Percentiles rank a stretch among this genome's conserved stretches.
These are phyloP conservation scores for Histomonas meleagridis DNA, from an alignment of 208 protist species.

Conservation along the genomic window DNA sequence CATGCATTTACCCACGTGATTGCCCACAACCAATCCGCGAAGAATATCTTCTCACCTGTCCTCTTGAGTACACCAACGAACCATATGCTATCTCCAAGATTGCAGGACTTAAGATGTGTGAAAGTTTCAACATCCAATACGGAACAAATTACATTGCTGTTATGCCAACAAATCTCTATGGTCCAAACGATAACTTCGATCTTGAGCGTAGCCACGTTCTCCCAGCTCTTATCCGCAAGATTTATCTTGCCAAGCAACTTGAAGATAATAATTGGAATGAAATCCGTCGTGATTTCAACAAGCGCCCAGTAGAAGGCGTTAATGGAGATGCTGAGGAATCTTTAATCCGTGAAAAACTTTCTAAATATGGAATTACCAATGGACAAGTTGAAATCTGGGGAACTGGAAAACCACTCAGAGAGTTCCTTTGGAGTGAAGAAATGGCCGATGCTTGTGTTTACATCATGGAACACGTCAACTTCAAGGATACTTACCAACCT, in stretches of 20 bases:
- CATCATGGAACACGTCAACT: neutral
- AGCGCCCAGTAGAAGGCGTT: neutral
- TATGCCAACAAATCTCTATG: neutral
- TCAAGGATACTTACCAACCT: neutral
- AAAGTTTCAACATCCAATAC: conserved; percentile 18
- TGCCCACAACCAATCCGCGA: neutral
- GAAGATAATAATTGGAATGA: neutral
- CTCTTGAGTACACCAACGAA: neutral
- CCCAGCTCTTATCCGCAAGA: neutral
- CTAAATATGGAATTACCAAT: neutral
- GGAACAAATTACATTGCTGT: neutral
- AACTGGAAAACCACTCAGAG: neutral
- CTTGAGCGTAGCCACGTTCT: neutral
- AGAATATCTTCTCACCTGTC: neutral
- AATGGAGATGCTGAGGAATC: neutral
- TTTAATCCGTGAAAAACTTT: neutral
- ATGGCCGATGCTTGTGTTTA: neutral
- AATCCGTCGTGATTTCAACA: neutral
- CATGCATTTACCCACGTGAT: neutral
- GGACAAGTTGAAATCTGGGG: neutral
- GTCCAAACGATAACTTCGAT: neutral
- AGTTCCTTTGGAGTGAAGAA: conserved; percentile 3
- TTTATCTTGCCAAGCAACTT: neutral
- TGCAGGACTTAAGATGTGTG: neutral
- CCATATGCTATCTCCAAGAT: neutral